Conservation (phyloP, 768 basidiomycete genomes). For the Tephrocybe sp. region DNA sequence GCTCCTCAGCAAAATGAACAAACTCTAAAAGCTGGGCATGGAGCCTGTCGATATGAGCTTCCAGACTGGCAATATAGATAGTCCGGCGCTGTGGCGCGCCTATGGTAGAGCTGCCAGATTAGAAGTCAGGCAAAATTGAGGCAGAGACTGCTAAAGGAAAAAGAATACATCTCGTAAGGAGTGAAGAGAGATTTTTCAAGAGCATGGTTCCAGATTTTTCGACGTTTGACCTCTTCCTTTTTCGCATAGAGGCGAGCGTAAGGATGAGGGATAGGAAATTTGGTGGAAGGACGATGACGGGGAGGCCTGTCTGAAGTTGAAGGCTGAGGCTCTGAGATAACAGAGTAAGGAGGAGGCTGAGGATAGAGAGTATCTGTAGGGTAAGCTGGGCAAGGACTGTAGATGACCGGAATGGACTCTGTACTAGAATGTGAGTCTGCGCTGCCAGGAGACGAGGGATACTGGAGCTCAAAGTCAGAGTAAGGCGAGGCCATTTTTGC, state of each 20-base stretch:
- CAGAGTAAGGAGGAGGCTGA: constrained; percentile 4
- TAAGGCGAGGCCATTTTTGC: constrained; percentile 10
- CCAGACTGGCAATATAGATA: constrained; percentile 70
- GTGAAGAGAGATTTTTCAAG: constrained; percentile 71
- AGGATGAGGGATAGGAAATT: constrained; percentile 48
- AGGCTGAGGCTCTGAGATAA: neutral
- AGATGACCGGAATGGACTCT: neutral
- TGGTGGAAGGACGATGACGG: constrained; percentile 7
- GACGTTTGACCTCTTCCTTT: constrained; percentile 60
- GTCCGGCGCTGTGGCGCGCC: constrained; percentile 66
- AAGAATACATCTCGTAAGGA: constrained; percentile 60
- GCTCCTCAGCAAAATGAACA: constrained; percentile 1
- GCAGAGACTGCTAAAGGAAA: neutral
- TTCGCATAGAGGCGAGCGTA: constrained; percentile 70
- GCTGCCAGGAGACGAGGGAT: constrained; percentile 13
- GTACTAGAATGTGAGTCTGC: constrained; percentile 7
- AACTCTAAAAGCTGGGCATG: constrained; percentile 54
- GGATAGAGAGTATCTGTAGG: neutral
- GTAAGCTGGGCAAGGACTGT: constrained; percentile 9
- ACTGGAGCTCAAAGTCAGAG: constrained; percentile 6
- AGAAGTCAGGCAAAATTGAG: neutral
- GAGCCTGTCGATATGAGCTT: constrained; percentile 67
- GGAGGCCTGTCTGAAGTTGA: neutral
- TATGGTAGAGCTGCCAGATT: constrained; percentile 49
- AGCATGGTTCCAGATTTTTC: constrained; percentile 76